Evolutionary conservation across 2,329 filamentous ascomycete genomes (phyloP).

Genomic region (Aphanocladium album): DNA sequence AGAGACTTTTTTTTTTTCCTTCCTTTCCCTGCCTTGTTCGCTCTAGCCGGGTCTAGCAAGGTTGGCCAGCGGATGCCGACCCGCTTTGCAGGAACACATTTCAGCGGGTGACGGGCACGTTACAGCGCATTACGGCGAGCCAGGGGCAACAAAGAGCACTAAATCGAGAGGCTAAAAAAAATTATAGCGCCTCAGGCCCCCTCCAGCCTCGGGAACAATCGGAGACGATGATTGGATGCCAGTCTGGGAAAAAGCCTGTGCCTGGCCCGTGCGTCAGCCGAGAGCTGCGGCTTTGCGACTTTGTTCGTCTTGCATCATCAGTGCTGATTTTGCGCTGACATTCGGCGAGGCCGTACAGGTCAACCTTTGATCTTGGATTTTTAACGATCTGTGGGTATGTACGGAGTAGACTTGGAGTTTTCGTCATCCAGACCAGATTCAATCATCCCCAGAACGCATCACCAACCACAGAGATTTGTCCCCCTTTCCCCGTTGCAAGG

Average conservation of each 20-base stretch:
- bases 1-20: slow-evolving; percentile 13
- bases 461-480: too few relatives aligned
- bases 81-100: background rate
- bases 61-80: slow-evolving; percentile 5
- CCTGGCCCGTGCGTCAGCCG: background rate
- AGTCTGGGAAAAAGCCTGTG: background rate
- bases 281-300: background rate
- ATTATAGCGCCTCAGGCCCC: background rate
- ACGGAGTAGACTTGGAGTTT: too few relatives aligned
- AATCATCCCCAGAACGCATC: too few relatives aligned
- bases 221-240: slow-evolving; percentile 9
- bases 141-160: too few relatives aligned
- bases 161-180: too few relatives aligned
- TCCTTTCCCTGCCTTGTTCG: background rate
- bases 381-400: too few relatives aligned
- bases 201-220: slow-evolving; percentile 10
- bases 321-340: background rate
- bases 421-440: too few relatives aligned
- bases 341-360: background rate
- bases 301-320: background rate
- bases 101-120: background rate
- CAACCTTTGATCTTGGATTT: too few relatives aligned
- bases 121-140: background rate
- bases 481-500: too few relatives aligned
- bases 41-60: background rate